A percentile compares a stretch with the other conserved stretches of the same genome.
Evolutionary conservation across 2,329 filamentous ascomycete species (phyloP).

Genomic region (Colletotrichum plurivorum): DNA sequence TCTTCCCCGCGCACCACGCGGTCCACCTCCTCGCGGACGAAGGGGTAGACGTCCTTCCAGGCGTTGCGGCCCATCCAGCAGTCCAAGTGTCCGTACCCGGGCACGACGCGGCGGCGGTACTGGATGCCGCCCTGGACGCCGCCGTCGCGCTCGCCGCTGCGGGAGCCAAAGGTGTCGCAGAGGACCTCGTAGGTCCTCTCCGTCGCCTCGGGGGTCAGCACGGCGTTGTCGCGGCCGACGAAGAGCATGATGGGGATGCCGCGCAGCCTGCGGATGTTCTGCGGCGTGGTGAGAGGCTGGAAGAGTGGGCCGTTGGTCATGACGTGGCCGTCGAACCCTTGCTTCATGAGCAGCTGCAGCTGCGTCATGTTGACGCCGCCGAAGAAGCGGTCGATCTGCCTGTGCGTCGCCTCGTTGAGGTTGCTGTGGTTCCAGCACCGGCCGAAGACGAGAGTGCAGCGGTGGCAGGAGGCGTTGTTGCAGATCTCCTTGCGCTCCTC

Average conservation of each 20-base stretch:
- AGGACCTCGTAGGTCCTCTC: slow-evolving; percentile 67
- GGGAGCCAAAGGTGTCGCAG: slow-evolving; percentile 64
- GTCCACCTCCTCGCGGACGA: slow-evolving; percentile 68
- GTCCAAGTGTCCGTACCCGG: slow-evolving; percentile 73
- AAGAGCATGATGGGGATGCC: slow-evolving; percentile 71
- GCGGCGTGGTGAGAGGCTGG: slow-evolving; percentile 61
- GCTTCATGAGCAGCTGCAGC: slow-evolving; percentile 69
- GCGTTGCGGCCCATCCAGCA: slow-evolving; percentile 74
- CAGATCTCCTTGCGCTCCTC: slow-evolving; percentile 70
- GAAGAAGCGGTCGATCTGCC: slow-evolving; percentile 73
- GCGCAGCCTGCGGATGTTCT: slow-evolving; percentile 65
- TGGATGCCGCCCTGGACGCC: slow-evolving; percentile 50
- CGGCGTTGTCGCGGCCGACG: slow-evolving; percentile 69
- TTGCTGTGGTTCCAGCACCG: slow-evolving; percentile 76
- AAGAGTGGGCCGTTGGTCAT: slow-evolving; percentile 66
- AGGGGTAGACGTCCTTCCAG: slow-evolving; percentile 72
- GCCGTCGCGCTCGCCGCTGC: slow-evolving; percentile 40
- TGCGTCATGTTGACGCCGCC: slow-evolving; percentile 73
- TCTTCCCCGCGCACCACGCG: slow-evolving; percentile 60
- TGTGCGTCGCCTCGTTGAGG: slow-evolving; percentile 76
- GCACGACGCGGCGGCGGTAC: slow-evolving; percentile 67
- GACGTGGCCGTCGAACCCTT: slow-evolving; percentile 65
- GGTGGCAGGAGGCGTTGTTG: slow-evolving; percentile 73
- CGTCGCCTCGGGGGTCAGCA: slow-evolving; percentile 68
- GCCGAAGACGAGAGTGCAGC: slow-evolving; percentile 72